Conservation (phyloP, 306 rosid species). For the Oxytropis ochrocephala region DNA sequence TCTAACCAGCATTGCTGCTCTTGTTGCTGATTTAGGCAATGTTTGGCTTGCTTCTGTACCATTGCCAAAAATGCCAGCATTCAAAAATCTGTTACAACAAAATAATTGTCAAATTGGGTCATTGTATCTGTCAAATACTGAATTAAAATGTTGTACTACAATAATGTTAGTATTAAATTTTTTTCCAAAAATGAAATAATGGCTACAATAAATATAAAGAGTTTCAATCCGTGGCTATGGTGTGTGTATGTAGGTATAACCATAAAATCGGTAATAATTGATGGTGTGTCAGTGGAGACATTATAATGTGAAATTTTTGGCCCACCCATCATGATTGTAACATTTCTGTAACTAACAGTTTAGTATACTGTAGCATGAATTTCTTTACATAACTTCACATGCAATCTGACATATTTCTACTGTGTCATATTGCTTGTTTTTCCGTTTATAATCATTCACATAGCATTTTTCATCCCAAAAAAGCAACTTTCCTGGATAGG, state of each 20-base stretch:
- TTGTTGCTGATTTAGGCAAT: constrained; percentile 60
- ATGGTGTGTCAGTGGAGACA: neutral
- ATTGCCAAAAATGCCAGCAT: constrained; percentile 81
- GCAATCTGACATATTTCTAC: neutral
- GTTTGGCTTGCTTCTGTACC: constrained; percentile 51
- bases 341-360: neutral
- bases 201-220: neutral
- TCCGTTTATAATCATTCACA: neutral
- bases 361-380: neutral
- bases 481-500: neutral
- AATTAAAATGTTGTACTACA: neutral
- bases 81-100: constrained; percentile 57
- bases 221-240: neutral
- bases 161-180: neutral
- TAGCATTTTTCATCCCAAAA: neutral
- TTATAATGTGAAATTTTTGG: neutral
- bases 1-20: constrained; percentile 90
- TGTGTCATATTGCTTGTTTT: neutral
- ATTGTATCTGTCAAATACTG: neutral
- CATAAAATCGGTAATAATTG: constrained; percentile 26
- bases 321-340: neutral
- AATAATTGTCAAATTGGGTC: neutral
- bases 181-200: neutral
- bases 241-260: constrained; percentile 2
- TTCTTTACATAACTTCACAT: neutral